These are phyloP conservation scores for Chamaecyparis obtusa DNA, from an alignment of 75 land plant genomes.

Conservation along the genomic window DNA sequence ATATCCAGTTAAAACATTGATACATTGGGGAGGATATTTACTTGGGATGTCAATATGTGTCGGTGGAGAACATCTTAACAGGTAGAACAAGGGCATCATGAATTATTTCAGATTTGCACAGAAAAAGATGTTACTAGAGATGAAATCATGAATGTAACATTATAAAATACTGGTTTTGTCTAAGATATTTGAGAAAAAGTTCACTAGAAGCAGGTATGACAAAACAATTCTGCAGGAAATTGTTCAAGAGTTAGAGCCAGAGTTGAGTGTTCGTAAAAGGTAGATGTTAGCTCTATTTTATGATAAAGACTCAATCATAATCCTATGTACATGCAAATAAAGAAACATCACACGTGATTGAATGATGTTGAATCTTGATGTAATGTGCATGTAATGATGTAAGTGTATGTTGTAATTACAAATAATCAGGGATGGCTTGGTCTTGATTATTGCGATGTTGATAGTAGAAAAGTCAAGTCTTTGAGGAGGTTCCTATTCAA, in stretches of 20 bases:
- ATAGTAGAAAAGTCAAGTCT: no score
- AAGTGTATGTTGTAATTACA: no score
- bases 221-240: neutral
- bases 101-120: neutral
- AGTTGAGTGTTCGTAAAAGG: neutral
- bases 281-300: neutral
- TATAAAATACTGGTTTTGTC: neutral
- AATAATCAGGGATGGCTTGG: no score
- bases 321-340: no score
- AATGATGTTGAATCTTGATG: no score
- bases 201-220: neutral
- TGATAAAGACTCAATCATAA: no score
- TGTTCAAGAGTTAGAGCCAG: neutral
- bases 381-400: no score
- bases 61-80: neutral
- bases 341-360: no score
- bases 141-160: neutral
- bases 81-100: neutral
- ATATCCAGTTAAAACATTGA: neutral
- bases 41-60: neutral
- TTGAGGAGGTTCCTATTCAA: no score
- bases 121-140: neutral
- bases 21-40: neutral
- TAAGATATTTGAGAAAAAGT: neutral
- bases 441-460: no score